Base-by-base conservation (phyloP, 257 asterid species). In the Verbascum thapsus region DNA sequence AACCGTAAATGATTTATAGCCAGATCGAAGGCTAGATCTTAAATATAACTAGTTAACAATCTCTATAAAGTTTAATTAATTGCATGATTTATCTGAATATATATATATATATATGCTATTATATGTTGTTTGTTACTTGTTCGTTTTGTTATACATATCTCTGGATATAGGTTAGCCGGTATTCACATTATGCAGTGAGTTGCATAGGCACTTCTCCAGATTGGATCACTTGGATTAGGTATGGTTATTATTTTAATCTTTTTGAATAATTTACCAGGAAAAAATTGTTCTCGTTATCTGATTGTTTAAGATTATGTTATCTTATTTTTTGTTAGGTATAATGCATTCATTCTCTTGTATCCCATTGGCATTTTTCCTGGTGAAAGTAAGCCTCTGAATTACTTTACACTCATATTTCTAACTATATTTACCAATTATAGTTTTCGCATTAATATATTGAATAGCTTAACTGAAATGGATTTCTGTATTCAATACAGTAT, bases 291-390 rank as follows among this genome's bases (percentile, higher is more conserved):
- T 18, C 34, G 13, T 13, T 20, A 60, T 64, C 53, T 50, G 48
- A 56, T 42, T 56, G 23, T 22, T 47, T 26, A 38, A n/a, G 11
- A 38, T 63, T 50, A 20, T 22, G 35, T 53, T 8, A 53, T 63
- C 47, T 8, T 66, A 59, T 61, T 49, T 66, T 51, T 64, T 26
- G 53, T 59, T 74, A 91, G 98, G 90, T 89, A 87, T 78, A 92
- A 86, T 51, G 94, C 91, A n/a, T 89, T 89, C 82, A 83, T 92
- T 42, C 22, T 85, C 71, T 60, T 92, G 87, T 92, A 89, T 64
- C 98, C 98, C 15, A 47, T 89, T 37, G 98, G 98, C 76, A 72
- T 92, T 58, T 83, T 76, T 26, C 78, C 94, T 3, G 98, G 98
- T 43, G 98, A 92, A 83, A 92, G 98, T 92, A 83, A 92, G 96